Percentiles rank a stretch among this genome's conserved stretches.
Evolutionary conservation across 257 asterid genomes (phyloP).

Genomic region (Capsicum chinense): DNA sequence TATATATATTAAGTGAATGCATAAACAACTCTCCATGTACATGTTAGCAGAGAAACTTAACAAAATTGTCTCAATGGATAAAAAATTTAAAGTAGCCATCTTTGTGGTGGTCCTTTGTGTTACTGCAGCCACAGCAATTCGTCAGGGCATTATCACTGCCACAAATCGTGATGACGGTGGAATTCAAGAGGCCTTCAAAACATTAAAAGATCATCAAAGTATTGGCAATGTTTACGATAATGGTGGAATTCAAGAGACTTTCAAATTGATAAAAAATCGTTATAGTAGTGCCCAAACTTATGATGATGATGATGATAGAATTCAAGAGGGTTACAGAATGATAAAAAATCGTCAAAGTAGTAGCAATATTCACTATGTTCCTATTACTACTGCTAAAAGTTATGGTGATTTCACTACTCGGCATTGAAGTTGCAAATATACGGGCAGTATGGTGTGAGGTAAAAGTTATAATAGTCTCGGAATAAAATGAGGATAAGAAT

Average conservation of each 20-base stretch:
- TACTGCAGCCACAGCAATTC: conserved; percentile 12
- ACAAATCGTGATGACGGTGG: not conserved
- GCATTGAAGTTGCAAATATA: no score
- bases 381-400: no score
- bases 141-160: not conserved
- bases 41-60: not conserved
- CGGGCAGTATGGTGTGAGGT: no score
- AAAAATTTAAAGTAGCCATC: not conserved
- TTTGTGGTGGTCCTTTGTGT: not conserved
- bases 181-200: not conserved
- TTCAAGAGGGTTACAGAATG: not conserved
- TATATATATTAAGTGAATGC: not conserved
- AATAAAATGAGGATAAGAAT: no score
- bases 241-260: not conserved
- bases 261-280: not conserved
- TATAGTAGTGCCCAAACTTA: not conserved
- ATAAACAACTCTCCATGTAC: not conserved
- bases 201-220: not conserved
- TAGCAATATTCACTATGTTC: not conserved
- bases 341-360: not conserved
- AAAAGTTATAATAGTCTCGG: no score
- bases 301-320: not conserved
- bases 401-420: no score
- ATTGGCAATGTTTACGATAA: not conserved
- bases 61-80: not conserved